Evolutionary conservation across 495 filamentous ascomycete genomes (phyloP).

Genomic region (Podospora sp.): DNA sequence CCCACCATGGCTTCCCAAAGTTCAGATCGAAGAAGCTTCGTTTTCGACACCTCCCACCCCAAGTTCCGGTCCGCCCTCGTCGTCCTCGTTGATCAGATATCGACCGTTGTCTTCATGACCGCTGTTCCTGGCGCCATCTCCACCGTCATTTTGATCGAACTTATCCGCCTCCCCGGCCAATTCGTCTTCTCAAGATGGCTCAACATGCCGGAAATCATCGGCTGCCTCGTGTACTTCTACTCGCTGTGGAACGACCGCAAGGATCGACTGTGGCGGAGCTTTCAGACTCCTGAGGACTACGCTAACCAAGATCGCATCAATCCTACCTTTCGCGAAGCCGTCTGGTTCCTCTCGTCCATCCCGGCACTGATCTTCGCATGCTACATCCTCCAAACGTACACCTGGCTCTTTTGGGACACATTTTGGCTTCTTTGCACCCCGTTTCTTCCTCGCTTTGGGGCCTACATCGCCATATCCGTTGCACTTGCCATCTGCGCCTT

Average conservation of each 20-base stretch:
- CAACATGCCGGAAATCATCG: too few species aligned
- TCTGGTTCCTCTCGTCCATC: not conserved
- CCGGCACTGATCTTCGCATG: not conserved
- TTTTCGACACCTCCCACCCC: constrained; percentile 1
- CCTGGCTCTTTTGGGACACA: not conserved
- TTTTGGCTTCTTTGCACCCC: not conserved
- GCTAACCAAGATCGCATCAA: too few species aligned
- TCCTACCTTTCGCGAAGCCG: too few species aligned
- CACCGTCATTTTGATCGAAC: not conserved
- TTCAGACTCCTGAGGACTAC: too few species aligned
- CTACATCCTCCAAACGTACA: not conserved
- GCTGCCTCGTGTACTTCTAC: too few species aligned
- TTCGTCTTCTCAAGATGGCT: too few species aligned
- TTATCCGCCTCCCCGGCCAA: not conserved
- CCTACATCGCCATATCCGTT: not conserved
- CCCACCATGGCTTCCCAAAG: too few species aligned
- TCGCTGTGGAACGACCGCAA: too few species aligned
- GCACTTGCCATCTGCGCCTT: not conserved
- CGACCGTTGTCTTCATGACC: not conserved
- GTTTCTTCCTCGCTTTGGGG: not conserved
- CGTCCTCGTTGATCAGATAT: constrained; percentile 8
- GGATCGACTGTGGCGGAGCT: too few species aligned
- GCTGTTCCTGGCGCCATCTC: not conserved
- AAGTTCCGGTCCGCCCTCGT: constrained; percentile 3
- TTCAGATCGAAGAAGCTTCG: too few species aligned